phyloP scores from a whole-genome alignment of 306 rosid genomes.

The Cercis canadensis region DNA sequence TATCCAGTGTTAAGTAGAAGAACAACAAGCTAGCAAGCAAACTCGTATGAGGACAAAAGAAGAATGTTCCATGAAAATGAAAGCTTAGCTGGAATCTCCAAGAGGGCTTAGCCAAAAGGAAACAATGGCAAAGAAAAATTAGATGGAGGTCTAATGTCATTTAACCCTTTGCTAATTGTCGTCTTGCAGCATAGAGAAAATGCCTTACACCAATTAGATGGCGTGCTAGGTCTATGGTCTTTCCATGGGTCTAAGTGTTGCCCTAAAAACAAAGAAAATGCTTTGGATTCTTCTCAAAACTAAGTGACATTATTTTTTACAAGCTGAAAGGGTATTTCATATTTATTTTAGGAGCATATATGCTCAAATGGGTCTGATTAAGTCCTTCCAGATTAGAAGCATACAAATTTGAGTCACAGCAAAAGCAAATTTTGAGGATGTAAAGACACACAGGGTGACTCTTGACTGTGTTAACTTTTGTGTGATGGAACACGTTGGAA shows the following conservation, averaged over 20 bases:
- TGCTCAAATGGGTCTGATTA: conserved; percentile 51
- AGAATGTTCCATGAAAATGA: conserved; percentile 55
- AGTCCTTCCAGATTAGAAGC: conserved; percentile 48
- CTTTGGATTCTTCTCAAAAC: conserved; percentile 70
- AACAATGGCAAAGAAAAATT: conserved; percentile 36
- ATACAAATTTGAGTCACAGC: conserved; percentile 41
- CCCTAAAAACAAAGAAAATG: conserved; percentile 50
- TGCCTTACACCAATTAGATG: conserved; percentile 32
- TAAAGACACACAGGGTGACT: conserved; percentile 2
- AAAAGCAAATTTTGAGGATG: conserved; percentile 23
- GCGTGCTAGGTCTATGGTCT: conserved; percentile 40
- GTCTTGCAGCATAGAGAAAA: conserved; percentile 36
- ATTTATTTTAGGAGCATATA: background rate
- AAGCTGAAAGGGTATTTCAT: conserved; percentile 30
- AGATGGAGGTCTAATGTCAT: conserved; percentile 28
- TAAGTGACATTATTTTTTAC: conserved; percentile 31
- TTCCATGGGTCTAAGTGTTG: conserved; percentile 49
- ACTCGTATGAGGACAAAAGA: conserved; percentile 36
- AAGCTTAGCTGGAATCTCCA: conserved; percentile 54
- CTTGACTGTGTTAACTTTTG: conserved; percentile 13
- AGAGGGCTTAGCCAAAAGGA: conserved; percentile 53
- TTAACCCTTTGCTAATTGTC: conserved; percentile 57
- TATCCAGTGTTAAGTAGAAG: conserved; percentile 17
- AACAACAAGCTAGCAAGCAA: conserved; percentile 29
- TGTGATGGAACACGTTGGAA: conserved; percentile 24